Percentiles rank a stretch among this genome's conserved stretches.
phyloP scores from a whole-genome alignment of 176 grass and related monocot genomes.

The Thinopyrum elongatum region DNA sequence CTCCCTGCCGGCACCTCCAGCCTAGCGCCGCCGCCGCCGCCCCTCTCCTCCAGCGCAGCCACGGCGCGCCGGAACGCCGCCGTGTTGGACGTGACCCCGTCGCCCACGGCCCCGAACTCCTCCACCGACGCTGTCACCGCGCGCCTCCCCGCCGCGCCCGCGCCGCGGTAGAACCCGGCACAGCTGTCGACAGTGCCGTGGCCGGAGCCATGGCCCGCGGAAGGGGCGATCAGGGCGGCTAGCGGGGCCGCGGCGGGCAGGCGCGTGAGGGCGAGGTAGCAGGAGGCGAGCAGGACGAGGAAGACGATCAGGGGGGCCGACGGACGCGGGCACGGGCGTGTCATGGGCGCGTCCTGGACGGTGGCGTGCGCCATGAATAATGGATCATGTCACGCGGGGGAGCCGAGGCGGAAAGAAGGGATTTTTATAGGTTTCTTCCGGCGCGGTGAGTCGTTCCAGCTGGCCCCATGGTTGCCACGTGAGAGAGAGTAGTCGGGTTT shows the following conservation, averaged over 20 bases:
- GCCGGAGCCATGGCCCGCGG: background rate
- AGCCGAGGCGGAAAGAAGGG: slow-evolving; percentile 6
- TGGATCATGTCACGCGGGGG: background rate
- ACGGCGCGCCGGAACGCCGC: slow-evolving; percentile 66
- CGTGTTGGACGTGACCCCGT: slow-evolving; percentile 76
- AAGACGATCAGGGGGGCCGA: background rate
- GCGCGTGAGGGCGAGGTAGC: slow-evolving; percentile 40
- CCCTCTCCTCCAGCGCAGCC: slow-evolving; percentile 26
- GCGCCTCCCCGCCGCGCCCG: slow-evolving; percentile 23
- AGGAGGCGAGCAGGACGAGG: slow-evolving; percentile 19
- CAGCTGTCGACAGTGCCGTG: slow-evolving; percentile 28
- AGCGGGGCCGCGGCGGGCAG: slow-evolving; percentile 13
- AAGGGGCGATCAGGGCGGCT: slow-evolving; percentile 10
- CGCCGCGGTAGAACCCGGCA: slow-evolving; percentile 51
- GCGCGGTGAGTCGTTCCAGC: background rate
- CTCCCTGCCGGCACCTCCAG: slow-evolving; percentile 65
- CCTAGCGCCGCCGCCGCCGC: slow-evolving; percentile 41
- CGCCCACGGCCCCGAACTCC: slow-evolving; percentile 78
- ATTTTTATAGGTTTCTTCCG: slow-evolving; percentile 1
- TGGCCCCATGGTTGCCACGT: background rate
- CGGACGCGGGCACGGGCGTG: slow-evolving; percentile 12
- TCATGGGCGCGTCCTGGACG: background rate
- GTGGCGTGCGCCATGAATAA: slow-evolving; percentile 30
- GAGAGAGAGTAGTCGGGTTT: background rate
- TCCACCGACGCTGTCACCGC: slow-evolving; percentile 51